Conservation (phyloP, 257 asterid genomes). For the Perilla frutescens region DNA sequence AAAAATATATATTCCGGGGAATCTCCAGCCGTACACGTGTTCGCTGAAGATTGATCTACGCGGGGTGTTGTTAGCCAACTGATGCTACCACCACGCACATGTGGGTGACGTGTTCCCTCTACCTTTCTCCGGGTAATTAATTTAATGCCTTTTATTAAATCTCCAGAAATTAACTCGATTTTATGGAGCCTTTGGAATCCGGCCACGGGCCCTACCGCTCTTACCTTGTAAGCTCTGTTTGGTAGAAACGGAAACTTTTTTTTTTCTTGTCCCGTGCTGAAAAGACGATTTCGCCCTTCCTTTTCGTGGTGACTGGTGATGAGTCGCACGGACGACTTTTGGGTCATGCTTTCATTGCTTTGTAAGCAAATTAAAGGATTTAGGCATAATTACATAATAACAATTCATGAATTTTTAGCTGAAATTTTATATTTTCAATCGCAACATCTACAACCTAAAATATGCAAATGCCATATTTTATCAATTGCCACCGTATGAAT, state of each 20-base stretch:
- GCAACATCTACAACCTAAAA: no score
- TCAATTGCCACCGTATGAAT: no score
- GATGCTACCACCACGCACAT: constrained; percentile 51
- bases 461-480: no score
- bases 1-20: constrained; percentile 36
- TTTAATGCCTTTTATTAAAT: constrained; percentile 19
- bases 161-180: constrained; percentile 49
- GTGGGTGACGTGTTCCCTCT: constrained; percentile 74
- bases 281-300: constrained; percentile 44
- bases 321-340: no score
- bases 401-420: no score
- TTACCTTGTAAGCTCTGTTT: constrained; percentile 34
- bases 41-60: constrained; percentile 38
- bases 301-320: not conserved
- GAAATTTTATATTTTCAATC: no score
- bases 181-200: constrained; percentile 70
- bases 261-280: not conserved
- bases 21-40: constrained; percentile 66
- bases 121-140: constrained; percentile 31
- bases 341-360: no score
- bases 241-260: constrained; percentile 27
- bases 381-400: no score
- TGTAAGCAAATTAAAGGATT: no score
- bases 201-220: constrained; percentile 47
- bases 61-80: constrained; percentile 66